phyloP scores from a whole-genome alignment of 2,329 filamentous ascomycete species.

The Periconia macrospinosa region DNA sequence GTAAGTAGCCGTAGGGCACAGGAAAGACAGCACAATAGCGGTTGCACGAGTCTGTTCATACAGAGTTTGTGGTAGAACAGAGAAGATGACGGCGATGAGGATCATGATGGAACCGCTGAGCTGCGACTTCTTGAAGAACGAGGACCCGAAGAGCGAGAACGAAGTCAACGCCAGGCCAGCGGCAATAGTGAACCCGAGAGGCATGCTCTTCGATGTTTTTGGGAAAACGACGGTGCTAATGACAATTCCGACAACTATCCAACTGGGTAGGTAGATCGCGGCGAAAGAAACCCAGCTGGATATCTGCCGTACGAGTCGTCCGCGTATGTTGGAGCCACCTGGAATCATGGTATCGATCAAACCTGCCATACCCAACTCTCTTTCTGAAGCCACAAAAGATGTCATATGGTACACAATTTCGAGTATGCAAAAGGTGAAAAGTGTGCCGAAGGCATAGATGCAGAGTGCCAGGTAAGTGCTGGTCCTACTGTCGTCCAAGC shows the following conservation, averaged over 20 bases:
- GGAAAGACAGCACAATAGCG: constrained; percentile 69
- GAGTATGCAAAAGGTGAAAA: constrained; percentile 77
- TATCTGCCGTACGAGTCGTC: constrained; percentile 74
- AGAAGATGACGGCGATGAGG: constrained; percentile 72
- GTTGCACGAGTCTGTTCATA: constrained; percentile 58
- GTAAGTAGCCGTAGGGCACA: constrained; percentile 88
- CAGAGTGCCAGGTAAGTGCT: constrained; percentile 71
- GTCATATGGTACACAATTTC: constrained; percentile 86
- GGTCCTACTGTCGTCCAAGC: constrained; percentile 68
- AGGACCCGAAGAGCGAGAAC: constrained; percentile 77
- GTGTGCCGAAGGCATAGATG: constrained; percentile 74
- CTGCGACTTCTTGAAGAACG: constrained; percentile 85
- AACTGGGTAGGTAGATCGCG: constrained; percentile 76
- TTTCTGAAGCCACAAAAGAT: constrained; percentile 80
- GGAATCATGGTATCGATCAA: constrained; percentile 92
- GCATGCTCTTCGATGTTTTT: constrained; percentile 46
- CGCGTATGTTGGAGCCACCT: constrained; percentile 71
- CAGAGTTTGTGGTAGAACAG: constrained; percentile 77
- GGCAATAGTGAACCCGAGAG: constrained; percentile 68
- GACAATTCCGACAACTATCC: constrained; percentile 75
- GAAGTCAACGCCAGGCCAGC: constrained; percentile 77
- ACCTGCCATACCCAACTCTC: constrained; percentile 84
- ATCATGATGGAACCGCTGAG: constrained; percentile 80
- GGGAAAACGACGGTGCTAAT: constrained; percentile 62
- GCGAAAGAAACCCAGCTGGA: constrained; percentile 81